Evolutionary conservation across 345 rosid species (phyloP).

Genomic region (Pugionium dolabratum): DNA sequence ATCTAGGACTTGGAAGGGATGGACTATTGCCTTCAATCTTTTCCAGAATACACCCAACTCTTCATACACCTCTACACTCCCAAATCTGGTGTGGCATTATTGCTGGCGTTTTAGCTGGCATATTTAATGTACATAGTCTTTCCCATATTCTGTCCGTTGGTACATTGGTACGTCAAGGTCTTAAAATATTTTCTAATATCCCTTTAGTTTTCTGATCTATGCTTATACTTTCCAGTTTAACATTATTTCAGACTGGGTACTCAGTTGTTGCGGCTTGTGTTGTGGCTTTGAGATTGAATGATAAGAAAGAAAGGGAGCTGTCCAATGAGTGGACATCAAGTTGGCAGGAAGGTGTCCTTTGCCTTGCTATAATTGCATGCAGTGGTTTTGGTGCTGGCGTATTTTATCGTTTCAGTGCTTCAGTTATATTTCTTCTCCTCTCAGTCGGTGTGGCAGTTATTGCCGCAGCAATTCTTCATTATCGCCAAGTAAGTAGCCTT

Average conservation of each 20-base stretch:
- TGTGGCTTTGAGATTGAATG: conserved; percentile 77
- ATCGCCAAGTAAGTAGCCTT: conserved; percentile 62
- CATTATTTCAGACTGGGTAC: conserved; percentile 80
- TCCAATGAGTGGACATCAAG: conserved; percentile 58
- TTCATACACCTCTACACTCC: conserved; percentile 85
- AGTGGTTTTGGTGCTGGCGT: conserved; percentile 80
- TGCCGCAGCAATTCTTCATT: conserved; percentile 60
- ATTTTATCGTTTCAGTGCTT: conserved; percentile 59
- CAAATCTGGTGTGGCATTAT: conserved; percentile 94
- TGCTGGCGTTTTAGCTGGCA: conserved; percentile 75
- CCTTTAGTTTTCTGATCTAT: conserved; percentile 19
- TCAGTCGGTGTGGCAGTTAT: conserved; percentile 55
- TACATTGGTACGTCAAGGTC: conserved; percentile 64
- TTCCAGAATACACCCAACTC: conserved; percentile 78
- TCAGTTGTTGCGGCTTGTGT: conserved; percentile 97
- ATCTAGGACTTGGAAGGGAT: conserved; percentile 94
- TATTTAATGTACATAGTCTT: conserved; percentile 75
- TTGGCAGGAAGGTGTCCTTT: conserved; percentile 76
- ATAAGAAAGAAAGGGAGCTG: conserved; percentile 49
- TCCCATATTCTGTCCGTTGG: conserved; percentile 97
- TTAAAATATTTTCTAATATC: not conserved
- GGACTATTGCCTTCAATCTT: conserved; percentile 88
- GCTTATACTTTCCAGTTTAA: conserved; percentile 15
- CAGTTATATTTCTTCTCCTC: conserved; percentile 50
- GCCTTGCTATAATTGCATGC: conserved; percentile 64